Percentiles rank a stretch among this genome's conserved stretches.
phyloP scores from a whole-genome alignment of 1,139 yeast genomes.

The Groenewaldozyma auringiensis region DNA sequence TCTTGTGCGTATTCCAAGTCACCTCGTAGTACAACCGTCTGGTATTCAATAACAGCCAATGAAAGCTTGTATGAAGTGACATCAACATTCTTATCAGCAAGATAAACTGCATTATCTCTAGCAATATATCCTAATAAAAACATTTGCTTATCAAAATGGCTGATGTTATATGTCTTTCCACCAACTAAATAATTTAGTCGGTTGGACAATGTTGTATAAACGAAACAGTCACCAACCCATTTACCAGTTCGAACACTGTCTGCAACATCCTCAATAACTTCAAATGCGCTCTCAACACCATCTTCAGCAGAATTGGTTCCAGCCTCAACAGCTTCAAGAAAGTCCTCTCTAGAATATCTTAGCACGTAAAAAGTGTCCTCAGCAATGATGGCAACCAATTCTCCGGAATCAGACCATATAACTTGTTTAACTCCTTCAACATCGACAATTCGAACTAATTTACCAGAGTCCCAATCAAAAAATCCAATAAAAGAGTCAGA shows the following conservation, averaged over 20 bases:
- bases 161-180: conserved; percentile 83
- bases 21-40: conserved; percentile 90
- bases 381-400: conserved; percentile 69
- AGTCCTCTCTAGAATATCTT: conserved; percentile 60
- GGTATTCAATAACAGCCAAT: conserved; percentile 82
- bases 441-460: conserved; percentile 72
- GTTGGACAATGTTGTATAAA: conserved; percentile 78
- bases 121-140: conserved; percentile 85
- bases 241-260: conserved; percentile 82
- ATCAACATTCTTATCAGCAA: conserved; percentile 83
- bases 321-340: conserved; percentile 53
- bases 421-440: conserved; percentile 58
- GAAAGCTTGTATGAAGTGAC: conserved; percentile 78
- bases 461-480: conserved; percentile 90
- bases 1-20: conserved; percentile 71
- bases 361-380: conserved; percentile 76
- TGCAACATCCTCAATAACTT: conserved; percentile 65
- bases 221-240: conserved; percentile 96
- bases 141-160: conserved; percentile 85
- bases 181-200: conserved; percentile 93
- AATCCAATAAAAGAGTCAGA: conserved; percentile 54
- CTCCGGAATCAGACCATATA: conserved; percentile 92
- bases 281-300: conserved; percentile 82
- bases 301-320: conserved; percentile 65
- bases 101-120: conserved; percentile 80